phyloP scores from a whole-genome alignment of 2,329 filamentous ascomycete genomes.

The Trichoderma asperellum region DNA sequence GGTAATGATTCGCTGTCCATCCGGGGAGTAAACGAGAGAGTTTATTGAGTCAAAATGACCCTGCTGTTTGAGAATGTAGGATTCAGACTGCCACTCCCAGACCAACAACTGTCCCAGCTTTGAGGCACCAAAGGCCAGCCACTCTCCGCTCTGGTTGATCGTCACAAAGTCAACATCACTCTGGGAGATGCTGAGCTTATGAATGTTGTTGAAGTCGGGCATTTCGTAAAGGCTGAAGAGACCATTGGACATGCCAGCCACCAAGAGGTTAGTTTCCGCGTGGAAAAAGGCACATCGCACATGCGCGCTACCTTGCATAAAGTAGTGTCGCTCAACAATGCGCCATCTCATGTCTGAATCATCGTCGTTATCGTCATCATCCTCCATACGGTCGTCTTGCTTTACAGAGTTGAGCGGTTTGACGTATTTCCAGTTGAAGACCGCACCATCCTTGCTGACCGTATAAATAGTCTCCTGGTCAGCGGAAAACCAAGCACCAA shows the following conservation, averaged over 20 bases:
- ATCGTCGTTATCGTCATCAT: constrained; percentile 59
- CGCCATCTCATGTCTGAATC: constrained; percentile 79
- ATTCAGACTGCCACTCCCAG: constrained; percentile 99
- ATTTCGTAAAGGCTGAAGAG: constrained; percentile 94
- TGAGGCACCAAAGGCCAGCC: constrained; percentile 95
- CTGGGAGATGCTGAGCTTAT: constrained; percentile 90
- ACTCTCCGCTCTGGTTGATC: constrained; percentile 92
- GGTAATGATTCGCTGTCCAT: constrained; percentile 90
- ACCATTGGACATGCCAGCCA: constrained; percentile 93
- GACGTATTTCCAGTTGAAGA: constrained; percentile 91
- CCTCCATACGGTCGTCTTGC: constrained; percentile 63
- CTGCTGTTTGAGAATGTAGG: constrained; percentile 97
- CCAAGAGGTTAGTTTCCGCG: constrained; percentile 83
- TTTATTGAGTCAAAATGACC: constrained; percentile 98
- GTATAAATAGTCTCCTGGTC: constrained; percentile 97
- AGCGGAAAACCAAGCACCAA: constrained; percentile 95
- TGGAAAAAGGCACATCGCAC: constrained; percentile 93
- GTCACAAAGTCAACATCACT: constrained; percentile 95
- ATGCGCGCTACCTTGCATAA: constrained; percentile 86
- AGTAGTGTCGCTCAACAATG: constrained; percentile 89
- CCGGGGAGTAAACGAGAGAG: constrained; percentile 86
- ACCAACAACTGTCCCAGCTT: constrained; percentile 95
- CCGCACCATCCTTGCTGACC: constrained; percentile 93
- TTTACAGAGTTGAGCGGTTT: constrained; percentile 59
- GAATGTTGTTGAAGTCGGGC: constrained; percentile 93